Evolutionary conservation across 2,329 filamentous ascomycete species (phyloP), one percentile per base, ranked within the genome.

Genomic region (Blumeria hordei): DNA sequence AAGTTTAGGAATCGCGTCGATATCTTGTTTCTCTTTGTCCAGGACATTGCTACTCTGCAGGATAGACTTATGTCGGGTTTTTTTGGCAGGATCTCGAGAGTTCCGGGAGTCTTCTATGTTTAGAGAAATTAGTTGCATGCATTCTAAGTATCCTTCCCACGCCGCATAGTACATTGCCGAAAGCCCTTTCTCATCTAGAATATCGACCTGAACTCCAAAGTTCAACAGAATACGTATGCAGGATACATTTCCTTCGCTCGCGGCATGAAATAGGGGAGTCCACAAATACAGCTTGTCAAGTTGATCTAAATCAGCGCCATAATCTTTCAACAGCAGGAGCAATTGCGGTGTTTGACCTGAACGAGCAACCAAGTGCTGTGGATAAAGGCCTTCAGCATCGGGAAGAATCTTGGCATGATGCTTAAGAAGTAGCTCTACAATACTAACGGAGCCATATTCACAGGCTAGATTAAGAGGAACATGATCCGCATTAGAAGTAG

Each of bases 131-230:
- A 95, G 74, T 63, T 83, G 81, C 85, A 98, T 94, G 69, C 92
- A 96, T 63, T 90, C 83, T 55, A 96, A 70, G 65, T 96, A 86
- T 0, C 92, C 92, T 69, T 98, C 92, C 92, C 92, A 98, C 0
- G 88, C 90, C 12, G 92, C 92, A 68, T 98, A 98, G 68, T 98
- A 98, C 81, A 96, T 88, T 33, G 92, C 88, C 1, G 88, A 87
- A 3, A 96, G 74, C 14, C 81, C 83, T 65, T 96, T 98, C 69
- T 98, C 92, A 64, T 98, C 92, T 45, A 86, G 70, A 55, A 88
- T 84, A 59, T 81, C 81, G 0, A 83, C 77, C 62, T 93, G 79
- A 3, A 83, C 88, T 7, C 84, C 83, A 59, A 84, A 78, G 54
- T 87, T 78, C 10, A 98, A 73, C 3, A 98, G 73, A 1, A 81